Evolutionary conservation across 164 flowering plant species (phyloP).

Genomic region (Santalum album): DNA sequence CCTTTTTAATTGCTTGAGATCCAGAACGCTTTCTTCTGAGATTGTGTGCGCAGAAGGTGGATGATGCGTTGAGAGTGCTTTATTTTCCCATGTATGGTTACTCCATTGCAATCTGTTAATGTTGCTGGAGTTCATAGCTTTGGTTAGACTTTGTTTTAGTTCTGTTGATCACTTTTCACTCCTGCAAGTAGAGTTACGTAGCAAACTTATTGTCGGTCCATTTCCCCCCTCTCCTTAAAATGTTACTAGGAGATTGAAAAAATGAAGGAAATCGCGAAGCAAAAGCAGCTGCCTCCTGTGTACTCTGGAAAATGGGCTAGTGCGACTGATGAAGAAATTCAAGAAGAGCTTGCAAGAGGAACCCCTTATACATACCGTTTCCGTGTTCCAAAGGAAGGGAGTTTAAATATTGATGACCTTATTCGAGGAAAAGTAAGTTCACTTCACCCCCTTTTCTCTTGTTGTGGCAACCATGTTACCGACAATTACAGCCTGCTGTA

Average conservation of each 20-base stretch:
- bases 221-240: too few relatives aligned
- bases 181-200: neutral
- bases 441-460: neutral
- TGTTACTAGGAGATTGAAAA: conserved; percentile 65
- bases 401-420: conserved; percentile 73
- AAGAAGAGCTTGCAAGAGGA: conserved; percentile 70
- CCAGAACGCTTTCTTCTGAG: too few relatives aligned
- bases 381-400: conserved; percentile 82
- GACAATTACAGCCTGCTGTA: too few relatives aligned
- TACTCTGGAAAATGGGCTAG: conserved; percentile 87
- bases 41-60: too few relatives aligned
- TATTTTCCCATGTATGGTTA: too few relatives aligned
- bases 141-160: neutral
- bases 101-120: neutral
- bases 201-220: neutral
- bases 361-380: conserved; percentile 88
- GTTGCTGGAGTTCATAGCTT: neutral
- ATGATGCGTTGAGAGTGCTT: too few relatives aligned
- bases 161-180: neutral
- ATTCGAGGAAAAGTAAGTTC: conserved; percentile 81
- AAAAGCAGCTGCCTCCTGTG: conserved; percentile 77
- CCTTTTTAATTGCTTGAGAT: too few relatives aligned
- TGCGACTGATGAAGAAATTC: conserved; percentile 65
- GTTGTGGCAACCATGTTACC: neutral
- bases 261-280: conserved; percentile 85